Percentiles rank a stretch among this genome's conserved stretches.
These are phyloP conservation scores for Pascua guehoae DNA, from an alignment of 1,284 basidiomycete species.

Conservation along the genomic window DNA sequence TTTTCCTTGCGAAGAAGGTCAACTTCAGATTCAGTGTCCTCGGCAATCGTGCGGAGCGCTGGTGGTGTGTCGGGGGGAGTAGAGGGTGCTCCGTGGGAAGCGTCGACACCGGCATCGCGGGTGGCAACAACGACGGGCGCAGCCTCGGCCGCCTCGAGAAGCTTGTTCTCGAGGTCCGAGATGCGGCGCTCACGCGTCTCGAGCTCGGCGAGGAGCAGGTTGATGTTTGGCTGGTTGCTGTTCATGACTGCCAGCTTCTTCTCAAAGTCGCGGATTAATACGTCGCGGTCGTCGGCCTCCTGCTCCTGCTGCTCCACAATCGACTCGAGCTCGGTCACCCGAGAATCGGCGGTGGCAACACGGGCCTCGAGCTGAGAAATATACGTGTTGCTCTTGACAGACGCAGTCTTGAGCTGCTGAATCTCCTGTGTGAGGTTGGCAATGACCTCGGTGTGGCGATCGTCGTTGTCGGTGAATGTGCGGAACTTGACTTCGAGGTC, in stretches of 20 bases:
- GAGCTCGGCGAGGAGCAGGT: constrained; percentile 62
- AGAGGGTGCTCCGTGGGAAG: constrained; percentile 1
- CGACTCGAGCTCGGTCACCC: constrained; percentile 62
- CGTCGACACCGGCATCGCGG: not conserved
- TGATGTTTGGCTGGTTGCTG: constrained; percentile 58
- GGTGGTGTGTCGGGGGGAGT: constrained; percentile 21
- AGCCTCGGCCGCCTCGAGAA: constrained; percentile 64
- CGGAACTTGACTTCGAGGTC: constrained; percentile 89
- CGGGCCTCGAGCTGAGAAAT: constrained; percentile 85
- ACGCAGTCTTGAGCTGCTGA: constrained; percentile 68
- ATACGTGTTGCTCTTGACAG: constrained; percentile 69
- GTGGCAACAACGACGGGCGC: constrained; percentile 1
- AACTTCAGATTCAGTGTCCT: constrained; percentile 63
- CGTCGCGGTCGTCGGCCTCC: constrained; percentile 66
- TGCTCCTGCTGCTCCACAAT: constrained; percentile 73
- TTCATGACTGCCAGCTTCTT: constrained; percentile 63
- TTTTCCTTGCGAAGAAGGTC: constrained; percentile 54
- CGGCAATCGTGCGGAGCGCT: constrained; percentile 29
- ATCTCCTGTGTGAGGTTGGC: constrained; percentile 81
- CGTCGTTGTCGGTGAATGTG: constrained; percentile 69
- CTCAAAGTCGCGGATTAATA: constrained; percentile 65
- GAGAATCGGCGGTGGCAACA: constrained; percentile 73
- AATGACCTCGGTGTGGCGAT: constrained; percentile 70
- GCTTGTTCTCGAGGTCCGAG: constrained; percentile 66
- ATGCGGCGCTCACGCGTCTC: constrained; percentile 74